Percentiles rank a stretch among this genome's conserved stretches.
phyloP scores from a whole-genome alignment of 2,329 filamentous ascomycete genomes.

The Tolypocladium capitatum region DNA sequence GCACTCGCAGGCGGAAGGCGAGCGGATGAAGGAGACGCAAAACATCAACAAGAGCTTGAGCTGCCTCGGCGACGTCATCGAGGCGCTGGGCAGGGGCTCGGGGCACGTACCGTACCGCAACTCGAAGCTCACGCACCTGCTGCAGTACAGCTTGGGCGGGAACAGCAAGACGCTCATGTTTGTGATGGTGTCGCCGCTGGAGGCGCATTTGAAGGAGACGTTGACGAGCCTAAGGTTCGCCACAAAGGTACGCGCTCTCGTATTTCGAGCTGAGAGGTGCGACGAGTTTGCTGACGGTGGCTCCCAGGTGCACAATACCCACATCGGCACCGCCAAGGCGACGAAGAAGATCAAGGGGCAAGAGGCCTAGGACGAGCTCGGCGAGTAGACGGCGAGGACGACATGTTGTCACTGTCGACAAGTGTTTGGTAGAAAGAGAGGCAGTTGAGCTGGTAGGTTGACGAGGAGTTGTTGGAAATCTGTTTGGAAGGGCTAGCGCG shows the following conservation, averaged over 20 bases:
- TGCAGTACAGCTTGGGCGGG: constrained; percentile 88
- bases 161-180: constrained; percentile 99
- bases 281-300: background rate
- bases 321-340: constrained; percentile 78
- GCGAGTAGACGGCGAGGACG: background rate
- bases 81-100: constrained; percentile 73
- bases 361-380: constrained; percentile 14
- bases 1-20: constrained; percentile 74
- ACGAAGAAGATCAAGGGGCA: constrained; percentile 44
- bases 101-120: constrained; percentile 88
- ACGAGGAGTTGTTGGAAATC: background rate
- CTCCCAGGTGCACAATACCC: constrained; percentile 65
- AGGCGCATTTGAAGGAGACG: constrained; percentile 83
- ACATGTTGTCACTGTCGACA: background rate
- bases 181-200: constrained; percentile 89
- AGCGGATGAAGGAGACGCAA: constrained; percentile 83
- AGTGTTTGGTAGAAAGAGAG: background rate
- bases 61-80: constrained; percentile 88
- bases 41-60: constrained; percentile 94
- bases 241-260: constrained; percentile 54
- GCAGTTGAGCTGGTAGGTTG: background rate
- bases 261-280: background rate
- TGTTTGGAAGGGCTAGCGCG: background rate
- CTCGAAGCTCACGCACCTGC: constrained; percentile 88
- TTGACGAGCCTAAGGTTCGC: constrained; percentile 92